phyloP scores from a whole-genome alignment of 805 yeast genomes.

The Hanseniaspora meyeri region DNA sequence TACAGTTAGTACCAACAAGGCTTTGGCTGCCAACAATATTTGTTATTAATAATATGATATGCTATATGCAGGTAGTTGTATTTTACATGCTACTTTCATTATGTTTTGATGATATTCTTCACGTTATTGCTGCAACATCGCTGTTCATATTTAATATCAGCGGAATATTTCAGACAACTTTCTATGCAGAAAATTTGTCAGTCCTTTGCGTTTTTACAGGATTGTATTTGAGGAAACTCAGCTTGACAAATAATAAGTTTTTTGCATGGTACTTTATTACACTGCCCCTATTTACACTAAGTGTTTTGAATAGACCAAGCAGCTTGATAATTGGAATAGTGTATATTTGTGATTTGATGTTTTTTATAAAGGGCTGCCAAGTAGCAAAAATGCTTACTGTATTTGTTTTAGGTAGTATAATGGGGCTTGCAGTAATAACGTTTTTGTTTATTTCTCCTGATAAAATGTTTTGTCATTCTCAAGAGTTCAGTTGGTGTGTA shows the following conservation, averaged over 20 bases:
- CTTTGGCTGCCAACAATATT: not conserved
- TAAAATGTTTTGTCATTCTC: not conserved
- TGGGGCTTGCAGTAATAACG: not conserved
- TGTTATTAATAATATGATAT: not conserved
- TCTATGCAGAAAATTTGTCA: slow-evolving; percentile 8
- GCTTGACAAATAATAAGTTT: not conserved
- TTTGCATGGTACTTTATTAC: not conserved
- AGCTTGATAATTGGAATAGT: not conserved
- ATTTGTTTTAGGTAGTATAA: not conserved
- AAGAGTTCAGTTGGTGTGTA: not conserved
- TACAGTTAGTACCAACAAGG: not conserved
- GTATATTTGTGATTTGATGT: not conserved
- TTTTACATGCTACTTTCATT: not conserved
- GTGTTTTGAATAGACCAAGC: slow-evolving; percentile 9
- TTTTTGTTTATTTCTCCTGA: not conserved
- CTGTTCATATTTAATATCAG: not conserved
- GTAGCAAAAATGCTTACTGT: not conserved
- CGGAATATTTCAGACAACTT: slow-evolving; percentile 5
- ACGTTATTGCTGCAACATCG: not conserved
- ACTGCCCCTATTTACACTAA: not conserved
- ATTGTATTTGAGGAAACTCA: not conserved
- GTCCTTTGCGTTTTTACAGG: not conserved
- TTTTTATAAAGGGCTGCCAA: not conserved
- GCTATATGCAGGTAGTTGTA: not conserved
- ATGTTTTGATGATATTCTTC: not conserved